phyloP scores from a whole-genome alignment of 352 stramenopile species.

The Lagenidium sp. region DNA sequence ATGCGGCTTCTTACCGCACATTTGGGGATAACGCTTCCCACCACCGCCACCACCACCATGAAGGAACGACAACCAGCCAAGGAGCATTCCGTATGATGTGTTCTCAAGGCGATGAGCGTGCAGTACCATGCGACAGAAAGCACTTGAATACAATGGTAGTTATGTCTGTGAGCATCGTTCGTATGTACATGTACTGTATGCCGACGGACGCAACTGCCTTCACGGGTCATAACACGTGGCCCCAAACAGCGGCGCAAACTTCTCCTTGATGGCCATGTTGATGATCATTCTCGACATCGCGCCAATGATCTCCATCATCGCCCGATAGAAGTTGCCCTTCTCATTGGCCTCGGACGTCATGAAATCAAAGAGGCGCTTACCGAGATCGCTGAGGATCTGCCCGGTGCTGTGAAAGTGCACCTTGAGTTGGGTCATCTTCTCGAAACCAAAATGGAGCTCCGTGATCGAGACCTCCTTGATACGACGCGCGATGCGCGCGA shows the following conservation, averaged over 20 bases:
- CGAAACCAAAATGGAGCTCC: slow-evolving; percentile 22
- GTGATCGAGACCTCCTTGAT: slow-evolving; percentile 24
- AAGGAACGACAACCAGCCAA: no score
- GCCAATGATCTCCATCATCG: slow-evolving; percentile 25
- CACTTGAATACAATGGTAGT: no score
- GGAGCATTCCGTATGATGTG: no score
- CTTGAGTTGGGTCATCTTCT: slow-evolving; percentile 40
- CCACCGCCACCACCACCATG: no score
- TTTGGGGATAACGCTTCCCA: no score
- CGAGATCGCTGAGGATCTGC: slow-evolving; percentile 31
- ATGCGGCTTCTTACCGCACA: no score
- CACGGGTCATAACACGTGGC: slow-evolving; percentile 33
- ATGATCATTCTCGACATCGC: slow-evolving; percentile 32
- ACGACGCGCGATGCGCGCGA: slow-evolving; percentile 22
- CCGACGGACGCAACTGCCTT: no score
- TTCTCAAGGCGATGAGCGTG: no score
- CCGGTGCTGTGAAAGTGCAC: slow-evolving; percentile 32
- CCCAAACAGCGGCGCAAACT: slow-evolving; percentile 29
- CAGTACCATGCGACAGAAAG: no score
- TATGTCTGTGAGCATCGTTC: no score
- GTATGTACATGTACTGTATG: no score
- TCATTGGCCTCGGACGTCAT: slow-evolving; percentile 47
- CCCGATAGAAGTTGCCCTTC: slow-evolving; percentile 49
- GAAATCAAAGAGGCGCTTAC: slow-evolving; percentile 37
- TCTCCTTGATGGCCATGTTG: slow-evolving; percentile 34